Percentiles rank a stretch among this genome's conserved stretches.
Evolutionary conservation across 2,329 filamentous ascomycete species (phyloP).

Genomic region (Curvularia sp.): DNA sequence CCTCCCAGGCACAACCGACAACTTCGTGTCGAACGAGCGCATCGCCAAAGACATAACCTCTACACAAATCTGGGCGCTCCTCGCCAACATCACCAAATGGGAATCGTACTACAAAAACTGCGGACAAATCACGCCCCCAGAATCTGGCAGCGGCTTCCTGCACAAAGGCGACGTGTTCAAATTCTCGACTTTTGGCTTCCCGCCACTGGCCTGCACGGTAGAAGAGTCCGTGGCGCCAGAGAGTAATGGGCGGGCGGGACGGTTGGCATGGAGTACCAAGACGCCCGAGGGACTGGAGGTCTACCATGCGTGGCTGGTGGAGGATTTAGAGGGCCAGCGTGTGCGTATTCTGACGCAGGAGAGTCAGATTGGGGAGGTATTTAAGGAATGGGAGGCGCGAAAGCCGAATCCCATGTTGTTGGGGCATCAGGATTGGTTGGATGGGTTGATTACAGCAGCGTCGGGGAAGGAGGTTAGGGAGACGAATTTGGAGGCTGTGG

Average conservation of each 20-base stretch:
- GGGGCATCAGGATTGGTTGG: conserved; percentile 50
- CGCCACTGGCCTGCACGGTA: conserved; percentile 36
- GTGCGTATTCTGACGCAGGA: conserved; percentile 49
- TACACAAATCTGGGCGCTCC: conserved; percentile 41
- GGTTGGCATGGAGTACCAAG: conserved; percentile 30
- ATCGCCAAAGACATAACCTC: conserved; percentile 37
- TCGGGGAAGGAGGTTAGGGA: conserved; percentile 23
- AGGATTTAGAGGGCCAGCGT: conserved; percentile 41
- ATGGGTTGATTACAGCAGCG: conserved; percentile 42
- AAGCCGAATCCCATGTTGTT: conserved; percentile 49
- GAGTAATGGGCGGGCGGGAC: conserved; percentile 31
- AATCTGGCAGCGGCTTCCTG: conserved; percentile 27
- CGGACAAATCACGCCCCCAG: conserved; percentile 37
- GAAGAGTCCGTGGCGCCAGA: conserved; percentile 23
- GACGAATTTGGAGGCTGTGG: conserved; percentile 33
- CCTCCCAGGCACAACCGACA: conserved; percentile 49
- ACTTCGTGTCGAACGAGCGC: conserved; percentile 48
- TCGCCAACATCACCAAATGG: conserved; percentile 47
- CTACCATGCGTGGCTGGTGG: conserved; percentile 49
- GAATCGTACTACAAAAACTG: conserved; percentile 46
- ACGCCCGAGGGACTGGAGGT: conserved; percentile 38
- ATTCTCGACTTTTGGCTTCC: conserved; percentile 49
- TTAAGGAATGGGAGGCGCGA: conserved; percentile 31
- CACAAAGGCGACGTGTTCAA: conserved; percentile 40
- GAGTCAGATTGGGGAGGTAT: conserved; percentile 43